Conservation (phyloP, 805 yeast species). For the Wickerhamomyces canadensis region DNA sequence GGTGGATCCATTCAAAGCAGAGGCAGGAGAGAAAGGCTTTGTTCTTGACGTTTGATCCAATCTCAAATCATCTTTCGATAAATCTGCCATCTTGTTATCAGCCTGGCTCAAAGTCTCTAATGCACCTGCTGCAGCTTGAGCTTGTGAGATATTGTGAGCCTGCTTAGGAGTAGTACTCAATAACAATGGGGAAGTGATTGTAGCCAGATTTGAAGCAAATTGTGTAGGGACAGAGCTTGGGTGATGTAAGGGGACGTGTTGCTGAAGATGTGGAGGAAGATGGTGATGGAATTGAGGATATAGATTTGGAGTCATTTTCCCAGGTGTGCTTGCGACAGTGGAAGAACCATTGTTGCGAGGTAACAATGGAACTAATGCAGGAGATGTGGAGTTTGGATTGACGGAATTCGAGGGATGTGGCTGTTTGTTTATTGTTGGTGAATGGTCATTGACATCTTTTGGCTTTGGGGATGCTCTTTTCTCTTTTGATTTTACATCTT, state of each 20-base stretch:
- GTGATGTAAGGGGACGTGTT: slow-evolving; percentile 35
- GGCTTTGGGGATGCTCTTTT: slow-evolving; percentile 9
- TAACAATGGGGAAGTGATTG: slow-evolving; percentile 61
- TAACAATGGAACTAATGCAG: slow-evolving; percentile 35
- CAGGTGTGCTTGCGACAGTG: slow-evolving; percentile 6
- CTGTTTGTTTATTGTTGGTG: background rate
- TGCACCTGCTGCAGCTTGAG: slow-evolving; percentile 27
- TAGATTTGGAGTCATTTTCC: slow-evolving; percentile 14
- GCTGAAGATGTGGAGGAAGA: slow-evolving; percentile 27
- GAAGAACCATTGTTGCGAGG: slow-evolving; percentile 26
- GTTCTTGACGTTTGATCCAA: background rate
- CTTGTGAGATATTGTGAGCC: slow-evolving; percentile 27
- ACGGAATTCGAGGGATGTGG: background rate
- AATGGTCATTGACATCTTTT: background rate
- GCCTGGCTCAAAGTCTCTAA: slow-evolving; percentile 19
- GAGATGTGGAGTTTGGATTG: slow-evolving; percentile 23
- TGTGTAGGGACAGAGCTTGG: slow-evolving; percentile 68
- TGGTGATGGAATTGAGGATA: slow-evolving; percentile 17
- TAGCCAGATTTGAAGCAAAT: slow-evolving; percentile 57
- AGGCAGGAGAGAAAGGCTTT: slow-evolving; percentile 21
- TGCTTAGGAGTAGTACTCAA: slow-evolving; percentile 41
- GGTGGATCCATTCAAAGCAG: slow-evolving; percentile 18
- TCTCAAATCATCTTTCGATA: slow-evolving; percentile 3
- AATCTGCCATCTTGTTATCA: slow-evolving; percentile 8
- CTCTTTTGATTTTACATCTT: slow-evolving; percentile 18